Conservation (phyloP, 495 filamentous ascomycete genomes). For the Lasiosphaeris hirsuta region DNA sequence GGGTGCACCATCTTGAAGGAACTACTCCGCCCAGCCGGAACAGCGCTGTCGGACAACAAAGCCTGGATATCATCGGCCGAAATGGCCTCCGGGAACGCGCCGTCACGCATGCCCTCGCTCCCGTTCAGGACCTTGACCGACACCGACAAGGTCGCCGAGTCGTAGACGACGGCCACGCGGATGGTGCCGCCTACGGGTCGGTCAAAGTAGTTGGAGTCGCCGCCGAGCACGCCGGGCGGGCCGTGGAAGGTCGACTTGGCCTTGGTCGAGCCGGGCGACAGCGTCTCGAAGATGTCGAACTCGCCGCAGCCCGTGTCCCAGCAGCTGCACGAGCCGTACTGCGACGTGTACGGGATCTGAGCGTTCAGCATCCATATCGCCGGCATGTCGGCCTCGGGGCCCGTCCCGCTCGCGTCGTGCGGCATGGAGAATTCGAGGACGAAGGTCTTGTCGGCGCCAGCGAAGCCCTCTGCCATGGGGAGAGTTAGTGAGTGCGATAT, state of each 20-base stretch:
- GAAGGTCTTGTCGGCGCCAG: slow-evolving; percentile 59
- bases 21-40: too few species aligned
- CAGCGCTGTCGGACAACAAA: too few species aligned
- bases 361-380: slow-evolving; percentile 71
- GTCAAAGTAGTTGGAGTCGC: slow-evolving; percentile 61
- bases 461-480: slow-evolving; percentile 57
- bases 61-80: neutral
- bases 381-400: slow-evolving; percentile 48
- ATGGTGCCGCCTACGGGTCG: slow-evolving; percentile 53
- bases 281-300: slow-evolving; percentile 67
- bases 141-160: slow-evolving; percentile 27
- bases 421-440: slow-evolving; percentile 70
- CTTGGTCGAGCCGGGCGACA: slow-evolving; percentile 45
- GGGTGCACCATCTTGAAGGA: too few species aligned
- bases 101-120: neutral
- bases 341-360: slow-evolving; percentile 59
- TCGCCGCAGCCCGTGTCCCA: slow-evolving; percentile 66
- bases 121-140: slow-evolving; percentile 34
- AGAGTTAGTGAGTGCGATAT: slow-evolving; percentile 4
- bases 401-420: slow-evolving; percentile 30
- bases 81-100: neutral
- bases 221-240: slow-evolving; percentile 42
- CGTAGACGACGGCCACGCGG: slow-evolving; percentile 60
- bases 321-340: slow-evolving; percentile 66
- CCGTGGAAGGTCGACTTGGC: slow-evolving; percentile 61